These are phyloP conservation scores for Strigomonas culicis DNA, from an alignment of 208 protist genomes.

Conservation along the genomic window DNA sequence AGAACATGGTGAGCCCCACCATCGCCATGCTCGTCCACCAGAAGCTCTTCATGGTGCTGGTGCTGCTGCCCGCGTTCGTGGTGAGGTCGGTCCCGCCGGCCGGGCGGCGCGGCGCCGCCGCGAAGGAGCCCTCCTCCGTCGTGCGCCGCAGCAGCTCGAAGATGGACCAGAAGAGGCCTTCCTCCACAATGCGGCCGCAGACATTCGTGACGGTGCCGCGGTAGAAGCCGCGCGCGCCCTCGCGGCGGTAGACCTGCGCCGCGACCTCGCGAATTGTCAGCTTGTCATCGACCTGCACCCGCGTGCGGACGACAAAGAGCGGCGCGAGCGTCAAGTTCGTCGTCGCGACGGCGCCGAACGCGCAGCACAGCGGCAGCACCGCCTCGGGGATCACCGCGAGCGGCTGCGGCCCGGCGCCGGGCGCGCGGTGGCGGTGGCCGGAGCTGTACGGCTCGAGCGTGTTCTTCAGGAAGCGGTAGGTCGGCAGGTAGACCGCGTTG, in stretches of 20 bases:
- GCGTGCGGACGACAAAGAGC: constrained; percentile 85
- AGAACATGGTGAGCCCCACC: constrained; percentile 75
- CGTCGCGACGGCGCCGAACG: constrained; percentile 67
- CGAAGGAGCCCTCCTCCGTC: constrained; percentile 57
- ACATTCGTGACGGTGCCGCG: constrained; percentile 85
- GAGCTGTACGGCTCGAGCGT: no score
- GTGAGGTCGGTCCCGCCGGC: no score
- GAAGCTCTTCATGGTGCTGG: no score
- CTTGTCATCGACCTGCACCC: constrained; percentile 78
- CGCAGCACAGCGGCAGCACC: constrained; percentile 52
- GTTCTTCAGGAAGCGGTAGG: constrained; percentile 70
- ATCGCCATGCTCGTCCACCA: constrained; percentile 55
- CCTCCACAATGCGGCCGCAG: constrained; percentile 79
- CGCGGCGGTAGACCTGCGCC: constrained; percentile 52
- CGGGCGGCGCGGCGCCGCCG: no score
- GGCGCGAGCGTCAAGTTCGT: constrained; percentile 77
- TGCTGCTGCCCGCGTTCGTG: no score
- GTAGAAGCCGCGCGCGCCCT: constrained; percentile 79
- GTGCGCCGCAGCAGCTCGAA: constrained; percentile 85
- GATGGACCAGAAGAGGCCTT: constrained; percentile 83
- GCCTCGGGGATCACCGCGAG: constrained; percentile 26
- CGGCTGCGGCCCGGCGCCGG: constrained; percentile 6
- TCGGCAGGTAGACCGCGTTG: constrained; percentile 84
- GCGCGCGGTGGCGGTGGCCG: no score
- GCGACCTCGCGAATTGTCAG: constrained; percentile 77